Base-by-base conservation (phyloP, 345 rosid genomes). In the Salix caprea region DNA sequence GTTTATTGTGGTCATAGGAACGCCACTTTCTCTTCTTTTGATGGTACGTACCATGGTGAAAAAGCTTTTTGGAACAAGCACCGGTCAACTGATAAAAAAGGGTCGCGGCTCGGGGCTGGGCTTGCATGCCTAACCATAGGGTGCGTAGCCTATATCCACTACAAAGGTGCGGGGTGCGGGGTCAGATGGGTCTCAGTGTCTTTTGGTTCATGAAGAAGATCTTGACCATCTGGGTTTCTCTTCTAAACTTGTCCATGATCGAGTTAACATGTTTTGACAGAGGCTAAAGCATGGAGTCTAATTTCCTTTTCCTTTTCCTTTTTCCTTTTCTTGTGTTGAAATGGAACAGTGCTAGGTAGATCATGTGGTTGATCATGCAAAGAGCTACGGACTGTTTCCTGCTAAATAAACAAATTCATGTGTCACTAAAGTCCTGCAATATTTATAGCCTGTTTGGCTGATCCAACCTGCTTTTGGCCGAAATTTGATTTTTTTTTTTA, bases 1-100 rank as follows among this genome's bases (percentile, higher is more conserved):
- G 21, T 16, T 9, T 37, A 52, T n/a, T 64, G 67, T 68, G 30
- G 39, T 23, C 21, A 6, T n/a, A 6, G 48, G 30, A 21, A 21
- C 9, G 48, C n/a, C 62, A 64, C 87, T 84, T 84, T 84, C 84
- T 84, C 89, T 78, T 65, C 89, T 86, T 86, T 86, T 84, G 37
- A 84, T 67, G 81, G 42, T 0, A 26, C 10, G 73, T 70, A 6
- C 4, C 6, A 12, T 34, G 23, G 24, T 7, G 74, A 19, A 28
- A 44, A 32, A 40, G 48, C 62, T 56, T 32, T 32, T 28, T 67
- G 34, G 39, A 28, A 23, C 24, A 39, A 11, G 6, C 65, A 65
- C 26, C 23, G 73, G 58, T 54, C 67, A 16, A 36, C 13, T 0
- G 40, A 50, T 26, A 19, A 9, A 3, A 56, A n/a, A 56, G 26